Base-by-base conservation (phyloP, 371 early-diverging fungal species). In the Amoeboaphelidium occidentale region DNA sequence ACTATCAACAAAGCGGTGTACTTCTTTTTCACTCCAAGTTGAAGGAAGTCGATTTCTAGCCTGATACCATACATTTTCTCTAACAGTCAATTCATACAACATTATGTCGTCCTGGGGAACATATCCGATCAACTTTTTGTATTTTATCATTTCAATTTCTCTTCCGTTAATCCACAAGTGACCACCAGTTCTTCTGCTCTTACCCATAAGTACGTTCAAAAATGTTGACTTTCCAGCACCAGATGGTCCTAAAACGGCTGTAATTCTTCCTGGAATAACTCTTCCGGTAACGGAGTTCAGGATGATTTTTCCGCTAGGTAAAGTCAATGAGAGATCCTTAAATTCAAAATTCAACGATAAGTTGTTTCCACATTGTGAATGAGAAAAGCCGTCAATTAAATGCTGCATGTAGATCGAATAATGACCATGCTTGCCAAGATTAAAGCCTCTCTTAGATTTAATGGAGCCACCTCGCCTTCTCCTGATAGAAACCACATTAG, bases 71-170 rank as follows among this genome's bases (percentile, higher is more conserved):
- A 57, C 12, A 43, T 14, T 47, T 27, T 57, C 57, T 27, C 26
- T 23, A 27, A 57, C 58, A 20, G 57, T 57, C 25, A 57, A 50
- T 25, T 46, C 70, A 3, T 68, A 50, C 3, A 73, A 58, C 74
- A 78, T 75, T 25, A 78, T 60, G 55, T 78, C 78, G 41, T 75
- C 75, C 52, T 76, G 78, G 0, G 76, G 75, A 3, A 79, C 76
- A 52, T 54, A 60, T 4, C 69, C 81, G 32, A 77, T 66, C 41
- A 76, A 56, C 55, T 79, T 79, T 53, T 75, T 68, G 62, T 72
- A 79, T 10, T 61, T 60, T 24, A 57, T 56, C 17, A 79, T 61
- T 22, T 68, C 66, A 27, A 67, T 64, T 51, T 68, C 65, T 42
- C 60, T 59, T 14, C 73, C 76, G 57, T 81, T 78, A 44, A 79